A percentile compares a stretch with the other conserved stretches of the same genome.
phyloP scores from a whole-genome alignment of 1,284 basidiomycete species.

The Cryptococcus sp. region DNA sequence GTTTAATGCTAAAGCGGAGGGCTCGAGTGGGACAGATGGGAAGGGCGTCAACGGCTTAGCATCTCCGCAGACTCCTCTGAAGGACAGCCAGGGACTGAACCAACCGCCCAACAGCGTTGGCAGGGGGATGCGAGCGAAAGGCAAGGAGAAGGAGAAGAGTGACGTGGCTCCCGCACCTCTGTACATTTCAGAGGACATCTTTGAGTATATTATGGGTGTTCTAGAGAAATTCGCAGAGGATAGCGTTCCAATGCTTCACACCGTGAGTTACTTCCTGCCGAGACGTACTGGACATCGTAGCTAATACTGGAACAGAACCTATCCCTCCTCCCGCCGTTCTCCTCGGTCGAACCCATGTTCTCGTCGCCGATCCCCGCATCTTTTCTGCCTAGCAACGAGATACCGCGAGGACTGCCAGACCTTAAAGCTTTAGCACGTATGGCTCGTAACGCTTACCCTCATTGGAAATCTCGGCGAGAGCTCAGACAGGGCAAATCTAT shows the following conservation, averaged over 20 bases:
- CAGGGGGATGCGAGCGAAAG: conserved; percentile 51
- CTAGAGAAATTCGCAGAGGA: conserved; percentile 92
- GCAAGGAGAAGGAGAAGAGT: conserved; percentile 56
- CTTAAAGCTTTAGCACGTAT: conserved; percentile 63
- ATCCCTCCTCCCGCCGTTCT: conserved; percentile 66
- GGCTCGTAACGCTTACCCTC: conserved; percentile 70
- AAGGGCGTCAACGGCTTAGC: conserved; percentile 54
- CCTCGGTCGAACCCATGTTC: conserved; percentile 75
- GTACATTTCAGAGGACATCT: conserved; percentile 80
- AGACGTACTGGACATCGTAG: not conserved
- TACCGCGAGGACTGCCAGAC: conserved; percentile 65
- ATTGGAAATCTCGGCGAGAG: conserved; percentile 76
- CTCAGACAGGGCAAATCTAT: conserved; percentile 75
- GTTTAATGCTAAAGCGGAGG: conserved; percentile 87
- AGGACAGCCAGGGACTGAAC: conserved; percentile 46
- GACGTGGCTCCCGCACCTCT: conserved; percentile 55
- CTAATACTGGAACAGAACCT: conserved; percentile 49
- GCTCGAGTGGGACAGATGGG: conserved; percentile 64
- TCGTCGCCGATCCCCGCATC: conserved; percentile 61
- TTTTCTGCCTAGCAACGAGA: conserved; percentile 64
- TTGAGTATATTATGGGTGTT: conserved; percentile 92
- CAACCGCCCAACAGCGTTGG: conserved; percentile 26
- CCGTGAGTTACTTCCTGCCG: no score
- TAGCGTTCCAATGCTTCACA: conserved; percentile 83
- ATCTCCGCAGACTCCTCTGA: conserved; percentile 38